Evolutionary conservation across 176 grass and related monocot species (phyloP), one percentile per base, ranked within the genome.

Genomic region (Aegilops longissima): DNA sequence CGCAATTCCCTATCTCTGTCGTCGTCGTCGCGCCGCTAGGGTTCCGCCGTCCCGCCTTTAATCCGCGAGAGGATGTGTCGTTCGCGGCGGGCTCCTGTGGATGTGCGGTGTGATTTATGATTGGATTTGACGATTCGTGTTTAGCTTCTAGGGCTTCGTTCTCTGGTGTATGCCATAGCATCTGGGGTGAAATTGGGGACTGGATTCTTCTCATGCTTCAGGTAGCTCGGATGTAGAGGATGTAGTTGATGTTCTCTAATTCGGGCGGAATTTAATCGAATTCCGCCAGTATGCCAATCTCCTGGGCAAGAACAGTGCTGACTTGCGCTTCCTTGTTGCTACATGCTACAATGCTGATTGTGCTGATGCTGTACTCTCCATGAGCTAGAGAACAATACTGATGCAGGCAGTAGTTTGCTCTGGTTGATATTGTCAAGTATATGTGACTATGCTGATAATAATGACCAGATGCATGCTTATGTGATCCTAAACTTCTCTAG

Each of bases 181-280:
- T 8, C 27, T 70, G 67, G 30, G 12, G 80, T 38, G 2, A 51
- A 87, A 81, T 91, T 91, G 70, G 69, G 68, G 85, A 40, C 47
- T 76, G 8, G 8, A 6, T 51, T 29, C 1, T 2, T n/a, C 59
- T 18, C 49, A 36, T 17, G 21, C 44, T 76, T 47, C 69, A 80
- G 86, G 70, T 21, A n/a, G 70, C 62, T 68, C 5, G 21, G 56
- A 5, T 49, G 49, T 16, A 1, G 35, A 9, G 27, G 74, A 9
- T 63, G 33, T 27, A 16, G 30, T 58, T 52, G 21, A 3, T 74
- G 8, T 20, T 64, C 17, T 14, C 44, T 44, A 76, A 51, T 80
- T 61, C 49, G 12, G 59, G 8, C 13, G 20, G 73, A 84, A 44
- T 73, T 58, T 9, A 20, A 13, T 56, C 4, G 23, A 33, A 81